Evolutionary conservation across 768 basidiomycete species (phyloP).

Genomic region (Lactifluus piperatus): DNA sequence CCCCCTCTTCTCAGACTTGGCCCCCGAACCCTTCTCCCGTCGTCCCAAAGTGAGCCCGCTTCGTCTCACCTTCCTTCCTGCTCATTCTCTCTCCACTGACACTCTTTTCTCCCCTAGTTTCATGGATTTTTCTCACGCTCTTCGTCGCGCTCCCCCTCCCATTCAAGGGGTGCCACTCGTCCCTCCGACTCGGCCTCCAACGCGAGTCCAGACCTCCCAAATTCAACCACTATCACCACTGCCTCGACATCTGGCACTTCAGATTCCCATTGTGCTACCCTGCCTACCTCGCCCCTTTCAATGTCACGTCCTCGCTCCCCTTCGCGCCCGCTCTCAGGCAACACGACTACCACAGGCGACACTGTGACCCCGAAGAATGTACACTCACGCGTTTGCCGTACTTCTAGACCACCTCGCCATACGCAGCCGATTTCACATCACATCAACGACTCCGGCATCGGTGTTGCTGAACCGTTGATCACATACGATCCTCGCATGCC

Average conservation of each 20-base stretch:
- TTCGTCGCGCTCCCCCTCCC: slow-evolving; percentile 54
- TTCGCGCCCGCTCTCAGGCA: slow-evolving; percentile 59
- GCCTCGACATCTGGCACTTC: slow-evolving; percentile 16
- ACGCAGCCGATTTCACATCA: background rate
- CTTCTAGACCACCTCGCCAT: slow-evolving; percentile 1
- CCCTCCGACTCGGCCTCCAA: slow-evolving; percentile 23
- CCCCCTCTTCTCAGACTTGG: slow-evolving; percentile 8
- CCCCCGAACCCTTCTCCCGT: slow-evolving; percentile 3
- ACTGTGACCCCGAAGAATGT: slow-evolving; percentile 40
- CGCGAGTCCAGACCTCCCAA: slow-evolving; percentile 17
- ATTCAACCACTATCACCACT: slow-evolving; percentile 20
- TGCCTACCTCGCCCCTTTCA: slow-evolving; percentile 27
- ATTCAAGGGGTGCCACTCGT: slow-evolving; percentile 24
- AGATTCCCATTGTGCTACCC: slow-evolving; percentile 16
- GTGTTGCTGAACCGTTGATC: slow-evolving; percentile 4
- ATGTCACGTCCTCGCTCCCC: slow-evolving; percentile 39
- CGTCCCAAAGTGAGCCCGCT: slow-evolving; percentile 16
- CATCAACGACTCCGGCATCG: slow-evolving; percentile 15
- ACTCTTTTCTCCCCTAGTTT: slow-evolving; percentile 33
- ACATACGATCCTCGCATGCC: slow-evolving; percentile 19
- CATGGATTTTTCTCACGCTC: slow-evolving; percentile 44
- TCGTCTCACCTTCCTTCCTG: background rate
- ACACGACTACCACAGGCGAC: slow-evolving; percentile 51
- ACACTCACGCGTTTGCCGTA: slow-evolving; percentile 15
- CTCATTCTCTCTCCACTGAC: background rate